Evolutionary conservation across 768 basidiomycete genomes (phyloP).

Genomic region (Lyophyllum decastes): DNA sequence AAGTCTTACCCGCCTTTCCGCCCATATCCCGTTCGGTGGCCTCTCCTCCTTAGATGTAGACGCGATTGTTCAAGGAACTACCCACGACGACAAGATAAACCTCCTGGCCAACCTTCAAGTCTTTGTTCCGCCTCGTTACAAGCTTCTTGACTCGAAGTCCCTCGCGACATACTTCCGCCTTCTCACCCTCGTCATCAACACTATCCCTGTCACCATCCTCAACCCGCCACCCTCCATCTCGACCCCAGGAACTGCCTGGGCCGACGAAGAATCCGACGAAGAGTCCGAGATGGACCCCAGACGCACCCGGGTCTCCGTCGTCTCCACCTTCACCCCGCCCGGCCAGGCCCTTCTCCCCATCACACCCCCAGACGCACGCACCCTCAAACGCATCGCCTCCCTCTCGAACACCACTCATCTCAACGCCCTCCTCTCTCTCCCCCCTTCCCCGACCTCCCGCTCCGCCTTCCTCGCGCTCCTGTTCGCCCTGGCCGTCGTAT

Average conservation of each 20-base stretch:
- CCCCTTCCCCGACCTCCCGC: constrained; percentile 38
- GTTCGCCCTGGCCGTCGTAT: constrained; percentile 56
- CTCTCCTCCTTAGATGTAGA: constrained; percentile 29
- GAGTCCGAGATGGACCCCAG: constrained; percentile 26
- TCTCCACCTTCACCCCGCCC: constrained; percentile 33
- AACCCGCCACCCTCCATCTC: constrained; percentile 38
- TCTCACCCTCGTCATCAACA: constrained; percentile 49
- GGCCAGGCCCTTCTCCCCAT: constrained; percentile 33
- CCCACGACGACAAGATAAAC: constrained; percentile 45
- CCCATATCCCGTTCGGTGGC: constrained; percentile 55
- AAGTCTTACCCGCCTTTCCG: constrained; percentile 64
- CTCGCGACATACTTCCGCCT: constrained; percentile 57
- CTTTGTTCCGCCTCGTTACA: constrained; percentile 65
- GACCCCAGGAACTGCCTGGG: constrained; percentile 13
- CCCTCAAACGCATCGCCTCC: constrained; percentile 61
- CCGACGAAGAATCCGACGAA: constrained; percentile 36
- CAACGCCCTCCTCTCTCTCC: constrained; percentile 50
- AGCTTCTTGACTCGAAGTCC: constrained; percentile 42
- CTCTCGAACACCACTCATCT: constrained; percentile 58
- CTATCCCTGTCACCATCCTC: constrained; percentile 53
- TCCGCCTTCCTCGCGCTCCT: constrained; percentile 58
- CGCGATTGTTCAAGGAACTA: constrained; percentile 27
- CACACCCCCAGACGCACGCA: constrained; percentile 56
- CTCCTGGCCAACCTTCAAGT: constrained; percentile 72
- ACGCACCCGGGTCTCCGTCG: constrained; percentile 34